Percentiles rank a stretch among this genome's conserved stretches.
phyloP scores from a whole-genome alignment of 2,329 filamentous ascomycete genomes.

The Pestalotiopsis sp. region DNA sequence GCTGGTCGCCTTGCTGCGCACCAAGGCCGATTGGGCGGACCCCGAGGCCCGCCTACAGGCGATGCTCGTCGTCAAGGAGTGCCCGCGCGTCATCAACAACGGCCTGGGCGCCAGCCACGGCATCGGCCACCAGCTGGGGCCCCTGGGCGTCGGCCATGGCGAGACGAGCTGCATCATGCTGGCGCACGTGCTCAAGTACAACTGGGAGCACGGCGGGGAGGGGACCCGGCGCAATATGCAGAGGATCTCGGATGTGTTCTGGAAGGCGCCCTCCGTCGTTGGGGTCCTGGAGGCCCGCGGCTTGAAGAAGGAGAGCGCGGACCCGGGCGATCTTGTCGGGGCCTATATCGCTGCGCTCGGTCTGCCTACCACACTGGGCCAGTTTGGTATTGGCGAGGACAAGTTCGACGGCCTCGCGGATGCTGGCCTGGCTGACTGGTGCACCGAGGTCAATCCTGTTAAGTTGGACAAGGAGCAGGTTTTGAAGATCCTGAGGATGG shows the following conservation, averaged over 20 bases:
- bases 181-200: constrained; percentile 20
- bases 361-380: constrained; percentile 18
- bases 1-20: constrained; percentile 18
- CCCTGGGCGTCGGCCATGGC: constrained; percentile 23
- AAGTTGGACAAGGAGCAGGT: constrained; percentile 22
- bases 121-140: constrained; percentile 26
- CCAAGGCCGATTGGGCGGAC: constrained; percentile 20
- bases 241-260: constrained; percentile 13
- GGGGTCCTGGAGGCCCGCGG: constrained; percentile 14
- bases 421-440: constrained; percentile 19
- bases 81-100: constrained; percentile 8
- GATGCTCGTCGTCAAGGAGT: constrained; percentile 15
- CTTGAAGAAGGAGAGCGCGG: constrained; percentile 12
- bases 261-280: constrained; percentile 7
- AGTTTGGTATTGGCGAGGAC: constrained; percentile 22
- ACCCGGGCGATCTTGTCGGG: constrained; percentile 16
- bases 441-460: constrained; percentile 19
- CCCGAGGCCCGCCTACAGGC: constrained; percentile 21
- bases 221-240: constrained; percentile 13
- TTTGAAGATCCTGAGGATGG: constrained; percentile 23
- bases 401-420: constrained; percentile 21
- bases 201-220: constrained; percentile 18
- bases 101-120: constrained; percentile 23
- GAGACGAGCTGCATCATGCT: constrained; percentile 25
- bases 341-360: constrained; percentile 20